Evolutionary conservation across 352 stramenopile genomes (phyloP), one percentile per base, ranked within the genome.

Genomic region (Globisporangium apiculatum): DNA sequence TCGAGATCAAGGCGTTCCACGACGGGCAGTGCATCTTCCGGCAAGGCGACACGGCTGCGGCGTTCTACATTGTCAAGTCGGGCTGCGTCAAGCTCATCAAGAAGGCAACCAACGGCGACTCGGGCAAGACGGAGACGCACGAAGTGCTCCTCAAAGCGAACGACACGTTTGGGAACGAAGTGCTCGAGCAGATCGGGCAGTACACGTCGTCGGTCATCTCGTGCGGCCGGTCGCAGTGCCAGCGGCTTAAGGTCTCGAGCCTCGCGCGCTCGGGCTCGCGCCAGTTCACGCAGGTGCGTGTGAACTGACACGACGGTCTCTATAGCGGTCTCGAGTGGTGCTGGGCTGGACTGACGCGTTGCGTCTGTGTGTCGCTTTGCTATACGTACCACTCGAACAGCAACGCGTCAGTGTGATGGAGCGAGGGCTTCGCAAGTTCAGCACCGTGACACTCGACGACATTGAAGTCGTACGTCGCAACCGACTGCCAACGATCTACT

Each of bases 41-140:
- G 8, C 69, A 83, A 48, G 75, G 72, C 4, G 76, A 87, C 55
- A 65, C 66, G 5, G 82, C 79, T 2, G 61, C 69, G 7, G 73
- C 78, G 18, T 87, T 90, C 67, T 91, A 81, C 56, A 91, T 91
- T 49, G 79, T 91, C 52, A 87, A 88, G 48, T 85, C 74, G 0
- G 82, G 82, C 11, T 89, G 79, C 61, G 76, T 89, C 49, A 89
- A 89, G 60, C 61, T 87, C 7, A 81, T 81, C 59, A 82, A 69
- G 36, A 84, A 80, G 62, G 71, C 56, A 4, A 49, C 61, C 31
- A 65, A 71, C 17, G 48, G 53, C 7, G 67, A 67, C 9, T 81
- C 71, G 0, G 51, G 72, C 11, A 63, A 76, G 48, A 58, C 69
- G 6, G 55, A 75, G 45, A 65, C 70, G 1, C 57, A 64, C 48